Evolutionary conservation across 2,329 filamentous ascomycete species (phyloP).

Genomic region (Bipolaris oryzae): DNA sequence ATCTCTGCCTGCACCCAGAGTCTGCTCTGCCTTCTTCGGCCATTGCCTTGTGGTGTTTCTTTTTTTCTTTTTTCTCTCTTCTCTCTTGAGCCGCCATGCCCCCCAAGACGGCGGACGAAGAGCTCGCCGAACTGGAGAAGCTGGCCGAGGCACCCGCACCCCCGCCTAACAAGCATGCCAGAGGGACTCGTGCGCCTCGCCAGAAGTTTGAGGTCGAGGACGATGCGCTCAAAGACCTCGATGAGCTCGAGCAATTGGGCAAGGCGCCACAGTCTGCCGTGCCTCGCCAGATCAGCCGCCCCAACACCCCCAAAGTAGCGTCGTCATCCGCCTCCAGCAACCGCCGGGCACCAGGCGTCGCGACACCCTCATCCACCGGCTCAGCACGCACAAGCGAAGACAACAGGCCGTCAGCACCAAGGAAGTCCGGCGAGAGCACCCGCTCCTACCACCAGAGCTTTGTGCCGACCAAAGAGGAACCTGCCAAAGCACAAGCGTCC

Average conservation of each 20-base stretch:
- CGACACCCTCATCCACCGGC: conserved; percentile 48
- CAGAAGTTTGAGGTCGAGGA: conserved; percentile 55
- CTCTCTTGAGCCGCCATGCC: conserved; percentile 32
- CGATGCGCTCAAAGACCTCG: conserved; percentile 86
- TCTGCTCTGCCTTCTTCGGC: not conserved
- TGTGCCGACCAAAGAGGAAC: conserved; percentile 63
- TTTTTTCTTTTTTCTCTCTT: not conserved
- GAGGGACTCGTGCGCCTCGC: conserved; percentile 54
- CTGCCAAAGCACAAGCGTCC: conserved; percentile 51
- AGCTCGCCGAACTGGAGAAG: conserved; percentile 53
- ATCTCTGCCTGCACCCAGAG: not conserved
- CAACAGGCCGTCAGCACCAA: conserved; percentile 61
- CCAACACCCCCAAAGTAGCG: conserved; percentile 77
- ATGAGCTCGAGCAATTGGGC: conserved; percentile 66
- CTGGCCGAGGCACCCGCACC: conserved; percentile 43
- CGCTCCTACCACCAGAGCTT: conserved; percentile 73
- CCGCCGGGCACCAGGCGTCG: conserved; percentile 39
- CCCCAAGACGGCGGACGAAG: conserved; percentile 53
- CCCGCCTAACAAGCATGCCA: conserved; percentile 47
- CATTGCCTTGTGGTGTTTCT: not conserved
- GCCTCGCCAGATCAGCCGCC: conserved; percentile 68
- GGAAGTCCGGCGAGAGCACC: conserved; percentile 80
- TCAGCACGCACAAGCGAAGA: conserved; percentile 64
- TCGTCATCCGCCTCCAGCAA: conserved; percentile 53
- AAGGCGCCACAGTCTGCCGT: conserved; percentile 59